Evolutionary conservation across 129 eudicot genomes (phyloP).

Genomic region (Flaveria linearis): DNA sequence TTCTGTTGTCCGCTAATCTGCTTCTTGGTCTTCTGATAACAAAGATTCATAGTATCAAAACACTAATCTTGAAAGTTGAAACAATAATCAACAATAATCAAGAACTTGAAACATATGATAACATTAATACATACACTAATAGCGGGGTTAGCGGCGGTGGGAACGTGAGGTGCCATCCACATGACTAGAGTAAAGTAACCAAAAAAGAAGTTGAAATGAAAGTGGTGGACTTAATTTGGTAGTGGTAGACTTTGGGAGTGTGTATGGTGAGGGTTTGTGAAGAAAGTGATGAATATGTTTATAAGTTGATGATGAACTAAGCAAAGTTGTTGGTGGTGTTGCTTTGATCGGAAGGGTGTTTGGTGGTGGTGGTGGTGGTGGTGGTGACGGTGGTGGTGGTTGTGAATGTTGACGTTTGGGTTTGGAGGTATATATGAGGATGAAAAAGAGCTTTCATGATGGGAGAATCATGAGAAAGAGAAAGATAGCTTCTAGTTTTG

Average conservation of each 20-base stretch:
- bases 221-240: too few relatives aligned
- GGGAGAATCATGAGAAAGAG: slow-evolving; percentile 26
- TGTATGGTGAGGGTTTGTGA: slow-evolving; percentile 21
- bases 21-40: slow-evolving; percentile 41
- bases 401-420: slow-evolving; percentile 42
- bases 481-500: slow-evolving; percentile 21
- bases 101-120: not conserved
- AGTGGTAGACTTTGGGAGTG: too few relatives aligned
- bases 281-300: slow-evolving; percentile 14
- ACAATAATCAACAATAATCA: slow-evolving; percentile 3
- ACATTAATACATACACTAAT: slow-evolving; percentile 13
- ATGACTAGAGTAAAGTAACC: slow-evolving; percentile 15
- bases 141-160: not conserved
- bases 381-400: slow-evolving; percentile 20
- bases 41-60: not conserved
- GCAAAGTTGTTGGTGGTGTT: slow-evolving; percentile 39
- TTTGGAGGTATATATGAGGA: slow-evolving; percentile 25
- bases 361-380: slow-evolving; percentile 28
- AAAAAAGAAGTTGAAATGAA: slow-evolving; percentile 7
- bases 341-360: slow-evolving; percentile 42
- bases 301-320: slow-evolving; percentile 34
- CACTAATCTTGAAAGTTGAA: not conserved
- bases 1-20: slow-evolving; percentile 55
- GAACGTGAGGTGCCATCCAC: slow-evolving; percentile 34
- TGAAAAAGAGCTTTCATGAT: slow-evolving; percentile 41